phyloP scores from a whole-genome alignment of 139 green algal species.

The Nannochloris sp. region DNA sequence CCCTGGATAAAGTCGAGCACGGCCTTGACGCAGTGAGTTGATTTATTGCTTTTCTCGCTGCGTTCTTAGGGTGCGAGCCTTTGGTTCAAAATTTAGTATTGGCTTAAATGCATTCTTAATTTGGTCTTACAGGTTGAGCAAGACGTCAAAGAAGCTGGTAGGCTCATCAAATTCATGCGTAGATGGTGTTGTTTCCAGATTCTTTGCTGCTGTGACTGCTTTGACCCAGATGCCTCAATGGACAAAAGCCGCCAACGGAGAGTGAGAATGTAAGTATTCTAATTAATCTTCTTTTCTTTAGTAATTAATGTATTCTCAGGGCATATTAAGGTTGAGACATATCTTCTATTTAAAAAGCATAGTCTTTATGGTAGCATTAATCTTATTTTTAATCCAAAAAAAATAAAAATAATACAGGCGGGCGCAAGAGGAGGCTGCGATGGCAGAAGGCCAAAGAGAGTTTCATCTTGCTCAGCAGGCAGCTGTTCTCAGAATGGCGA shows the following conservation, averaged over 20 bases:
- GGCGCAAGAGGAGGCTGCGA: background rate
- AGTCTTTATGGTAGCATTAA: no score
- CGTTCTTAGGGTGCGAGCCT: no score
- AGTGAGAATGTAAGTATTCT: conserved; percentile 10
- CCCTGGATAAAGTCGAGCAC: conserved; percentile 15
- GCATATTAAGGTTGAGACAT: no score
- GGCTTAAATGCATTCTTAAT: no score
- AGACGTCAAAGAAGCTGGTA: conserved; percentile 18
- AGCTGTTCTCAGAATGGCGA: background rate
- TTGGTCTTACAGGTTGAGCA: conserved; percentile 17
- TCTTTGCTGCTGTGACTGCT: conserved; percentile 19
- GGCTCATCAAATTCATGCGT: conserved; percentile 24
- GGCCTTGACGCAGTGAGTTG: conserved; percentile 5
- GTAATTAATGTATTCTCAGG: no score
- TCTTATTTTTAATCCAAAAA: no score
- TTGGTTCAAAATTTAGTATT: no score
- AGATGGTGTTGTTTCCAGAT: conserved; percentile 27
- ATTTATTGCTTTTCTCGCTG: no score
- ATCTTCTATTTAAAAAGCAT: no score
- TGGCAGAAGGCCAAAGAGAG: background rate
- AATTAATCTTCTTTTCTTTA: no score
- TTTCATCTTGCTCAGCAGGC: conserved; percentile 8
- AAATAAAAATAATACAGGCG: no score
- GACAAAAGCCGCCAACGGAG: conserved; percentile 2
- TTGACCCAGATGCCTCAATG: conserved; percentile 12